phyloP scores from a whole-genome alignment of 1,284 basidiomycete species.

The Pterulicium gracile region DNA sequence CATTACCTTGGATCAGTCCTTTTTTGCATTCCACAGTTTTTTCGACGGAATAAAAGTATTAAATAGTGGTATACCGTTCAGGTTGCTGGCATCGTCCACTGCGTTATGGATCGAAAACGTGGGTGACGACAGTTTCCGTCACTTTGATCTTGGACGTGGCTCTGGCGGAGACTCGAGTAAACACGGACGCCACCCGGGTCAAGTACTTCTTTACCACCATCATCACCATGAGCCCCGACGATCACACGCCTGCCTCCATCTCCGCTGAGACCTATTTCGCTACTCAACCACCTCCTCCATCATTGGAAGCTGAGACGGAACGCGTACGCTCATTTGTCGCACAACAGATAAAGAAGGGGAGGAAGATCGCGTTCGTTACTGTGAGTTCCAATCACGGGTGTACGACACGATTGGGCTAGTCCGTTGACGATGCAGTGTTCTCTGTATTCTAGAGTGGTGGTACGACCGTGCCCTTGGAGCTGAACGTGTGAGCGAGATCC shows the following conservation, averaged over 20 bases:
- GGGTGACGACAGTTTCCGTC: too few species aligned
- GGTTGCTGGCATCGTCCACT: too few species aligned
- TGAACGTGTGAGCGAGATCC: conserved; percentile 77
- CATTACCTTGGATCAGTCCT: too few species aligned
- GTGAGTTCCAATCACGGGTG: conserved; percentile 53
- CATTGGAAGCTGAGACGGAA: conserved; percentile 55
- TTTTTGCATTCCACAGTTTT: too few species aligned
- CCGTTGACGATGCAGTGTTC: conserved; percentile 7
- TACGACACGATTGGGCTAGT: conserved; percentile 5
- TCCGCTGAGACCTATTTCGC: conserved; percentile 83
- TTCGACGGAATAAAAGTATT: too few species aligned
- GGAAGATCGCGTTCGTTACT: conserved; percentile 87
- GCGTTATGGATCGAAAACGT: too few species aligned
- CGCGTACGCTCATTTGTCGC: conserved; percentile 64
- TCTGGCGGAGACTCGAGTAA: too few species aligned
- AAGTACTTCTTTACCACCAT: too few species aligned
- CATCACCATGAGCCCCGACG: neutral
- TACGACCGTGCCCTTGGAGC: conserved; percentile 90
- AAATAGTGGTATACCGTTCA: too few species aligned
- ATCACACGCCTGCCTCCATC: conserved; percentile 31
- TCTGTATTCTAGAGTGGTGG: conserved; percentile 68
- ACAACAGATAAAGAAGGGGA: conserved; percentile 48
- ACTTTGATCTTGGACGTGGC: too few species aligned
- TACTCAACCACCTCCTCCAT: conserved; percentile 66
- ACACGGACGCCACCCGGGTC: too few species aligned